Percentiles rank a stretch among this genome's conserved stretches.
Evolutionary conservation across 192 early-diverging fungal genomes (phyloP).

Genomic region (Rhizophlyctis rosea): DNA sequence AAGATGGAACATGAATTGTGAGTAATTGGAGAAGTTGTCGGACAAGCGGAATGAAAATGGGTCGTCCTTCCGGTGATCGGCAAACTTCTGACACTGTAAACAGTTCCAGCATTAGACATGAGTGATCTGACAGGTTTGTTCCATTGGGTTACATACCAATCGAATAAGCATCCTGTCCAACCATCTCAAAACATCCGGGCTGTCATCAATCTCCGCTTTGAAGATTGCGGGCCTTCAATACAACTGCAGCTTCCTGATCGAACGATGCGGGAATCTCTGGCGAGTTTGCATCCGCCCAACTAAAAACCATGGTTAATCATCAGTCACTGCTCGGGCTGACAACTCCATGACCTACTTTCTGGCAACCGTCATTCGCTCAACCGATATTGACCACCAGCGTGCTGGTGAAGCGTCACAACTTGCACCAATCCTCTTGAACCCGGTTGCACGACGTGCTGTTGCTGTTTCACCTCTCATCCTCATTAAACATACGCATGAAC

Average conservation of each 20-base stretch:
- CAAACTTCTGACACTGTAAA: slow-evolving; percentile 86
- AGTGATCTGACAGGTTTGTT: slow-evolving; percentile 5
- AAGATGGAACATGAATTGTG: slow-evolving; percentile 99
- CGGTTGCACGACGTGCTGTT: slow-evolving; percentile 74
- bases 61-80: slow-evolving; percentile 94
- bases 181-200: slow-evolving; percentile 95
- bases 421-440: slow-evolving; percentile 88
- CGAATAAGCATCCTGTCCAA: slow-evolving; percentile 98
- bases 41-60: slow-evolving; percentile 84
- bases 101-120: neutral
- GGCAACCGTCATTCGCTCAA: slow-evolving; percentile 91
- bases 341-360: slow-evolving; percentile 61
- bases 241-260: slow-evolving; percentile 97
- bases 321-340: neutral
- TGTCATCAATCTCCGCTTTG: slow-evolving; percentile 97
- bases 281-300: slow-evolving; percentile 71
- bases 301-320: slow-evolving; percentile 24
- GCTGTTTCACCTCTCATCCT: slow-evolving; percentile 75
- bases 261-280: slow-evolving; percentile 88
- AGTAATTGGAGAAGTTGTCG: slow-evolving; percentile 96
- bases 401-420: slow-evolving; percentile 94
- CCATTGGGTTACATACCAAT: slow-evolving; percentile 48
- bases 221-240: slow-evolving; percentile 94
- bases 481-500: slow-evolving; percentile 90
- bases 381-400: slow-evolving; percentile 83